Evolutionary conservation across 2,329 filamentous ascomycete genomes (phyloP), one percentile per base, ranked within the genome.

Genomic region (Akanthomyces dipterigenus): DNA sequence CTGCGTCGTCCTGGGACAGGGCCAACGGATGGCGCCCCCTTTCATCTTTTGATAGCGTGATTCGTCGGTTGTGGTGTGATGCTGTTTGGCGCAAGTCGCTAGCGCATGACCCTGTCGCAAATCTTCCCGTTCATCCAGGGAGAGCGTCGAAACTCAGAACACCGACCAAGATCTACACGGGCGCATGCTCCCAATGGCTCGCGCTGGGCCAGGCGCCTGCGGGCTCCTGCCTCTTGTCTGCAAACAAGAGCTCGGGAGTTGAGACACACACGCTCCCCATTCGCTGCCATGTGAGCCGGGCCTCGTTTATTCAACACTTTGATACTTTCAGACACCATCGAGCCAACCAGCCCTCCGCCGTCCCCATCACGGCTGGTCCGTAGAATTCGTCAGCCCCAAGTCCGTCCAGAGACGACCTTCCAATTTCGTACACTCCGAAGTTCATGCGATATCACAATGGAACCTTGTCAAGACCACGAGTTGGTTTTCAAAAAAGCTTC

Each of bases 381-480:
- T 53, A 38, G 20, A 55, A 20, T 43, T 28, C 18, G 43, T 55
- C 42, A 40, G 31, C 31, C 34, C 14, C 22, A n/a, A 49, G 31
- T 61, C 50, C 28, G 40, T 46, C 18, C 7, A 8, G 46, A 26
- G 24, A 9, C 20, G 22, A 49, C 43, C 43, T 61, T 61, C 28
- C 43, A 42, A 24, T 55, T 61, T 49, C 24, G 58, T 61, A n/a
- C n/a, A n/a, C n/a, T n/a, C n/a, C n/a, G 28, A n/a, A 24, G 38
- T 45, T 60, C 26, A 54, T 36, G 57, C 57, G 14, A 54, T 60
- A 18, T 8, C 38, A 48, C 14, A 22, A 54, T 34, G 49, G 43
- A 49, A 40, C 50, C 34, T 55, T 31, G 22, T 48, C 24, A 42
- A 26, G 5, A 54, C 11, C 31, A 43, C 18, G 18, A 34, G 42